These are phyloP conservation scores for Curvularia hawaiiensis DNA, from an alignment of 2,329 filamentous ascomycete species.

Conservation along the genomic window DNA sequence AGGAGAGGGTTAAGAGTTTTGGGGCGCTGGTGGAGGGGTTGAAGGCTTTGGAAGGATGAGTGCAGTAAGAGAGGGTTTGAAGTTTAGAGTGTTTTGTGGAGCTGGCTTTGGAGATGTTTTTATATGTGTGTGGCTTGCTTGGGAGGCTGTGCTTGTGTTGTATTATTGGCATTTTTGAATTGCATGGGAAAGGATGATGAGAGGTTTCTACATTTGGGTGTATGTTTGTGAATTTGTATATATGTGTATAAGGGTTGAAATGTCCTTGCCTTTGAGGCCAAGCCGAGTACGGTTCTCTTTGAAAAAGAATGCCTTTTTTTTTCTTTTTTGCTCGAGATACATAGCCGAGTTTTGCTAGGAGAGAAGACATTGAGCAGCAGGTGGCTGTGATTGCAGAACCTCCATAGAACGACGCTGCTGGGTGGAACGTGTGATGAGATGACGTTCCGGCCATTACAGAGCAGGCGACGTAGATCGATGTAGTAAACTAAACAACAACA, in stretches of 20 bases:
- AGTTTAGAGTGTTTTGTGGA: not conserved
- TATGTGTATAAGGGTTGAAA: not conserved
- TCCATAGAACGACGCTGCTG: not conserved
- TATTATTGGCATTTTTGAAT: not conserved
- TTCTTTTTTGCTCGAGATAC: slow-evolving; percentile 17
- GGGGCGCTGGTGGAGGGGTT: slow-evolving; percentile 36
- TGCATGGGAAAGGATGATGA: not conserved
- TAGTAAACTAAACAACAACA: slow-evolving; percentile 12
- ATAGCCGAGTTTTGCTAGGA: not conserved
- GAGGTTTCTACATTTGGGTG: not conserved
- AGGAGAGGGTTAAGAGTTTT: slow-evolving; percentile 27
- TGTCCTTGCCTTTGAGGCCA: not conserved
- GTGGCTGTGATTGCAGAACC: not conserved
- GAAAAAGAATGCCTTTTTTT: too few relatives aligned
- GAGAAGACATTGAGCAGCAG: too few relatives aligned
- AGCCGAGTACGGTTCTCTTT: not conserved
- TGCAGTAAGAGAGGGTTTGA: not conserved
- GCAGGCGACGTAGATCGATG: slow-evolving; percentile 2
- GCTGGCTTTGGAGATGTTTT: not conserved
- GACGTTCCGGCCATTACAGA: too few relatives aligned
- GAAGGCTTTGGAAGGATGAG: slow-evolving; percentile 30
- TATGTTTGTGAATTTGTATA: not conserved
- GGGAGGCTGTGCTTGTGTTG: not conserved
- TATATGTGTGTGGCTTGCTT: not conserved
- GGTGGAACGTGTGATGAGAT: not conserved